Base-by-base conservation (phyloP, 495 filamentous ascomycete species). In the Aspergillus diversus region DNA sequence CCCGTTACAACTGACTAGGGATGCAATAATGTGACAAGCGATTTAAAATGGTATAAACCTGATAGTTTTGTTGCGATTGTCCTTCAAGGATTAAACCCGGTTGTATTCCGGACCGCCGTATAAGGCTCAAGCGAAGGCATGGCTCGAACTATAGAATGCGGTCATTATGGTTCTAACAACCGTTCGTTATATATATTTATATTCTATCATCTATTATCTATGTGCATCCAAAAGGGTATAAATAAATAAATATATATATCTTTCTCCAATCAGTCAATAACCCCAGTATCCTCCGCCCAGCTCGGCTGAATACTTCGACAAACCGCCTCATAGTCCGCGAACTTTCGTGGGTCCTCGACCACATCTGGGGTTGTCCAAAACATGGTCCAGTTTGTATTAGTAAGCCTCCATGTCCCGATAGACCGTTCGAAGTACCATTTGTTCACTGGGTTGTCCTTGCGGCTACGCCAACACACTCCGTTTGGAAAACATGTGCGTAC, bases 371-470 rank as follows among this genome's bases (percentile, higher is more conserved):
- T 93, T 1, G 94, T 99, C 94, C 94, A 99, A 60, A 99, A 97
- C 93, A 97, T 97, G 5, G 94, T 90, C 94, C 94, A 99, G 62
- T 87, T 88, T 65, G 81, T 89, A 27, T 82, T 86, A 1, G 84
- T 81, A 35, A 99, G 73, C 75, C 95, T 95, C 79, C 89, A 89
- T 33, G 87, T 91, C 0, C 94, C 94, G 58, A 83, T 81, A 7
- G 90, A 90, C 46, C 94, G 83, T 73, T 98, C 94, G 72, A 97
- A 97, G 71, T 99, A 96, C 92, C 92, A 96, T 70, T 94, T 96
- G 63, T 96, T 96, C 1, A 95, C 92, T 9, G 90, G 89, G 69
- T 96, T 96, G 68, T 90, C 81, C 71, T 86, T 88, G 57, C 91
- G 80, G 66, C 90, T 92, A 55, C 92, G 80, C 92, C 92, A 96